phyloP scores from a whole-genome alignment of 345 rosid species.

The Citrus glauca region DNA sequence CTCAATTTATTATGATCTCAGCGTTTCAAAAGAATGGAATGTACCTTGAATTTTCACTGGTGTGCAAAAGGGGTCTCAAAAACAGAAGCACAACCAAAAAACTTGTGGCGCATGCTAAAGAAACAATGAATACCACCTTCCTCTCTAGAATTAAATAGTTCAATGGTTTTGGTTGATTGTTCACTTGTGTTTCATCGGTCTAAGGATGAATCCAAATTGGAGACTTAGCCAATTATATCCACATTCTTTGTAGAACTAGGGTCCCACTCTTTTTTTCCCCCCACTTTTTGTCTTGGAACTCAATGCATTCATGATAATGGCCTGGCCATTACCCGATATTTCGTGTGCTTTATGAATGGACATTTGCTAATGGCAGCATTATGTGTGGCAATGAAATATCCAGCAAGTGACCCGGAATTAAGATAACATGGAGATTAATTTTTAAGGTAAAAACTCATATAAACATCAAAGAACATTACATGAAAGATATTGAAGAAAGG shows the following conservation, averaged over 20 bases:
- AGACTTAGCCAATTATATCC: conserved; percentile 4
- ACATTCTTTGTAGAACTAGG: neutral
- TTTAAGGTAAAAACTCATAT: neutral
- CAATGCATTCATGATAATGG: neutral
- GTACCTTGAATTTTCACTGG: neutral
- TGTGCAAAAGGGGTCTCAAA: neutral
- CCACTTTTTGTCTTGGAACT: neutral
- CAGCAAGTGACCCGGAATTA: neutral
- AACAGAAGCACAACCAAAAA: neutral
- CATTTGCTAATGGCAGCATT: neutral
- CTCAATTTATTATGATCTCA: neutral
- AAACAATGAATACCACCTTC: conserved; percentile 11
- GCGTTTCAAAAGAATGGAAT: neutral
- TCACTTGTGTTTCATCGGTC: neutral
- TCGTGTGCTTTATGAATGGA: neutral
- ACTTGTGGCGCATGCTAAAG: conserved; percentile 10
- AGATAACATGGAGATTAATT: neutral
- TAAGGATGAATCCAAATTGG: neutral
- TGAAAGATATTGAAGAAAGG: neutral
- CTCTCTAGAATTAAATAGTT: neutral
- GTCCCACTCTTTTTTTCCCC: neutral
- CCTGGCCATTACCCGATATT: neutral
- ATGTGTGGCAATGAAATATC: neutral
- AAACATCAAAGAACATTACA: neutral
- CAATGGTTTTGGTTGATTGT: conserved; percentile 4